Percentiles rank a stretch among this genome's conserved stretches.
These are phyloP conservation scores for Colletotrichum melonis DNA, from an alignment of 2,329 filamentous ascomycete species.

Conservation along the genomic window DNA sequence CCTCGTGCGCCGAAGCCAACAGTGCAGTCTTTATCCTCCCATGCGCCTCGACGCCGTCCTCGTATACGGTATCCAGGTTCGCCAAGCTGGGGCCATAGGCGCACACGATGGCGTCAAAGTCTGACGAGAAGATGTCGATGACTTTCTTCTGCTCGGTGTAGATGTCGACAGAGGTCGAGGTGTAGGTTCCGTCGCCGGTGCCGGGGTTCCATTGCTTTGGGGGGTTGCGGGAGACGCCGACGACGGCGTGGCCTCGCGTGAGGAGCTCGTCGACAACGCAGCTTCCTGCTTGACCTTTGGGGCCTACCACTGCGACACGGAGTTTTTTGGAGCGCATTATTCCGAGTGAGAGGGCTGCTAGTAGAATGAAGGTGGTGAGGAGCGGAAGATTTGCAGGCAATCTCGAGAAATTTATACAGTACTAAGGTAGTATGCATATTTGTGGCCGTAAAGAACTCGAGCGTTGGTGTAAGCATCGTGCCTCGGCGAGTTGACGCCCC, in stretches of 20 bases:
- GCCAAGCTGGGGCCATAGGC: neutral
- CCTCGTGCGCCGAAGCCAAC: neutral
- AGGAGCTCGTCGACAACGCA: slow-evolving; percentile 9
- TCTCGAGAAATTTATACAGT: too few species aligned
- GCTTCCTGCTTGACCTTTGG: slow-evolving; percentile 5
- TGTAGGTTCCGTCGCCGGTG: neutral
- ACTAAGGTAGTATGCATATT: too few species aligned
- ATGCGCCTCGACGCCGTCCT: neutral
- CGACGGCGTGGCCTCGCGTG: neutral
- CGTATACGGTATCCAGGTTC: neutral
- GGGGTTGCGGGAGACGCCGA: slow-evolving; percentile 4
- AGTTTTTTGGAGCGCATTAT: neutral
- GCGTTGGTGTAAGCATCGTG: too few species aligned
- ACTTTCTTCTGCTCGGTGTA: neutral
- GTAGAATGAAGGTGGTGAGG: too few species aligned
- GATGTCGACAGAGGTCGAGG: neutral
- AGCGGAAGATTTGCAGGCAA: too few species aligned
- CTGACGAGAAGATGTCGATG: neutral
- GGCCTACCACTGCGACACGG: neutral
- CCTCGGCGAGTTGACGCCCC: too few species aligned
- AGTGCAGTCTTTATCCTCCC: neutral
- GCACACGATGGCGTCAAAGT: slow-evolving; percentile 2
- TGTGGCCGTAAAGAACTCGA: too few species aligned
- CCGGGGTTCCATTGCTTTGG: neutral
- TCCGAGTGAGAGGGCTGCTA: too few species aligned